Evolutionary conservation across 2,329 filamentous ascomycete species (phyloP).

Genomic region (Penicillium hordei): DNA sequence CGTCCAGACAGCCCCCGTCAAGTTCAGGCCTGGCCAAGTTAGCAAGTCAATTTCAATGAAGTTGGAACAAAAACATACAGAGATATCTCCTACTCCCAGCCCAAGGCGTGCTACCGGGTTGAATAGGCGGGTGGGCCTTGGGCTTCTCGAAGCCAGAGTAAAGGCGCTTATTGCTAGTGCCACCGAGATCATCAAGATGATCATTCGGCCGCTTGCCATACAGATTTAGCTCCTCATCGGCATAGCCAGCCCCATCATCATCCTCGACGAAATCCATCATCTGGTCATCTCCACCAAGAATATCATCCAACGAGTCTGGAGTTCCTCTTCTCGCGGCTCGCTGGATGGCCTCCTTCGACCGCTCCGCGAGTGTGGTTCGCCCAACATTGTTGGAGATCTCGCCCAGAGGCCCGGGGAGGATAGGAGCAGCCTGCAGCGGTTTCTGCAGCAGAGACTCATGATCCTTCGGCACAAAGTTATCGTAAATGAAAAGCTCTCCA

Average conservation of each 20-base stretch:
- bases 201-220: conserved; percentile 62
- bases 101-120: conserved; percentile 95
- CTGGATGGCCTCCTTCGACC: conserved; percentile 54
- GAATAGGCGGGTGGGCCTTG: conserved; percentile 78
- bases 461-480: conserved; percentile 54
- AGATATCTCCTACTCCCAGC: conserved; percentile 90
- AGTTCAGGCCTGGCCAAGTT: conserved; percentile 61
- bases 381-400: conserved; percentile 68
- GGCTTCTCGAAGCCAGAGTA: conserved; percentile 56
- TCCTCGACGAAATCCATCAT: conserved; percentile 87
- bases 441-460: conserved; percentile 52
- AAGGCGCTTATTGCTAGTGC: conserved; percentile 53
- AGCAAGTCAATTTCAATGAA: conserved; percentile 20
- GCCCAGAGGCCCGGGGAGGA: conserved; percentile 75
- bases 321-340: conserved; percentile 60
- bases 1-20: conserved; percentile 95
- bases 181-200: conserved; percentile 48
- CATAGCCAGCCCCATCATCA: conserved; percentile 91
- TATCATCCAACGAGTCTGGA: conserved; percentile 75
- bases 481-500: conserved; percentile 89
- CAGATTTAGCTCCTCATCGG: conserved; percentile 58
- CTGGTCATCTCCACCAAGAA: conserved; percentile 65
- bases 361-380: conserved; percentile 56
- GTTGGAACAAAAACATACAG: conserved; percentile 49
- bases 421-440: conserved; percentile 71